Evolutionary conservation across 2,329 filamentous ascomycete species (phyloP), one percentile per base, ranked within the genome.

Genomic region (Fusarium nelsonii): DNA sequence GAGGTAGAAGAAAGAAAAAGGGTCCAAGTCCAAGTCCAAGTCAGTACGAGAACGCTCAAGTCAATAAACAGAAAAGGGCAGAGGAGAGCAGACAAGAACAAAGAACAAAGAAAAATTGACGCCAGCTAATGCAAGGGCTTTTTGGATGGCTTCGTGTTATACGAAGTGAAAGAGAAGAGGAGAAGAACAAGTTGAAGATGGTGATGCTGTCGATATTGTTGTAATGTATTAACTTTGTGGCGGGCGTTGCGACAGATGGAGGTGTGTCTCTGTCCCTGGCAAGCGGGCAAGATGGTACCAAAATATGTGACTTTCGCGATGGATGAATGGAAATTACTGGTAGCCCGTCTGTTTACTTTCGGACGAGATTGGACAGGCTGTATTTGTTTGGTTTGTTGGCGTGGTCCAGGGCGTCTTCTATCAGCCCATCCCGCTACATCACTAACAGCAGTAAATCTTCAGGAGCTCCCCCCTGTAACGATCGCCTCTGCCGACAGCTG

Each of bases 271-370:
- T 46, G 33, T 26, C 14, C 23, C 33, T 30, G 32, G 9, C 14
- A 6, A 28, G 16, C 15, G 16, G 11, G 26, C 23, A 30, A 30
- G 30, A 30, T 20, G 20, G 20, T 20, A 20, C 28, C 28, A 30
- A 30, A 45, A 32, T 32, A 18, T 15, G 23, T 43, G 23, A 30
- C 51, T 23, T 45, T 63, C 10, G 41, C 41, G 51, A 62, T 53
- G 28, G 54, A 60, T 53, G 33, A 26, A 61, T 53, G 32, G 45
- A 56, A 55, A 54, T 58, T 69, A 49, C 28, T 36, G 20, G 32
- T 36, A 26, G 32, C 18, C 18, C 30, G 16, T 36, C 23, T 71
- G 68, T 71, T 71, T 71, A 71, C 68, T 71, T 62, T 61, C 44
- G 40, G 50, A 57, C 50, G 28, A 63, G 60, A 45, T 54, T 16